Conservation (phyloP, 116 monocot genomes). For the Papilionanthe hybrid region DNA sequence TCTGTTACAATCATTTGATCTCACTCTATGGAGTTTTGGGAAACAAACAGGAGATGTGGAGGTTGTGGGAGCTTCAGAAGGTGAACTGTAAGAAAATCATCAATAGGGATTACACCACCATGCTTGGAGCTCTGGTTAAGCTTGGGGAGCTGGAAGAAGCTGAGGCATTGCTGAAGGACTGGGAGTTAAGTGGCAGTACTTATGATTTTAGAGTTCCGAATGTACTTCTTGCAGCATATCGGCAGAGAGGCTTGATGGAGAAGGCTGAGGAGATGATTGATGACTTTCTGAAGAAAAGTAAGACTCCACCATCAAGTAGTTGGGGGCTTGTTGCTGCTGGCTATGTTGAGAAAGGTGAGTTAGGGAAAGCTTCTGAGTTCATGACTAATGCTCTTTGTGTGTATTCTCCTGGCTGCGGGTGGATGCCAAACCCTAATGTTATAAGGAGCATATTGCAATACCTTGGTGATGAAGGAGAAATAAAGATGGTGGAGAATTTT, state of each 20-base stretch:
- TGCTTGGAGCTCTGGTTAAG: slow-evolving; percentile 59
- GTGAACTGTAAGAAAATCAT: slow-evolving; percentile 38
- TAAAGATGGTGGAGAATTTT: slow-evolving; percentile 38
- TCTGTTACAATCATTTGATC: slow-evolving; percentile 61
- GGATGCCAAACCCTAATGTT: slow-evolving; percentile 41
- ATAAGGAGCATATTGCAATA: slow-evolving; percentile 38
- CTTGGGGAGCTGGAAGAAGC: slow-evolving; percentile 59
- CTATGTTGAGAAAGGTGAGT: slow-evolving; percentile 44
- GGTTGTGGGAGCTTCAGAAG: slow-evolving; percentile 66
- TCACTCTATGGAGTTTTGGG: slow-evolving; percentile 46
- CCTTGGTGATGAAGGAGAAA: slow-evolving; percentile 39
- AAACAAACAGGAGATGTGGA: slow-evolving; percentile 48
- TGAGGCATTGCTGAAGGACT: slow-evolving; percentile 52
- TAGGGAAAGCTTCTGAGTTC: slow-evolving; percentile 42
- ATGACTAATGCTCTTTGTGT: slow-evolving; percentile 57
- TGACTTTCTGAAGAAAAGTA: slow-evolving; percentile 43
- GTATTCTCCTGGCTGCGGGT: slow-evolving; percentile 32
- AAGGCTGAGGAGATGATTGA: slow-evolving; percentile 65
- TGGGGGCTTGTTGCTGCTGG: slow-evolving; percentile 64
- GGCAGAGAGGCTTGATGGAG: slow-evolving; percentile 40
- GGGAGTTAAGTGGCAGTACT: slow-evolving; percentile 54
- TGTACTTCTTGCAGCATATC: slow-evolving; percentile 48
- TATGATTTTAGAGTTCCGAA: slow-evolving; percentile 66
- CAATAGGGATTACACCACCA: slow-evolving; percentile 60
- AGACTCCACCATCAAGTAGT: slow-evolving; percentile 37